Percentiles rank a stretch among this genome's conserved stretches.
Evolutionary conservation across 1,284 basidiomycete genomes (phyloP).

Genomic region (Cutaneotrichosporon spelunceum): DNA sequence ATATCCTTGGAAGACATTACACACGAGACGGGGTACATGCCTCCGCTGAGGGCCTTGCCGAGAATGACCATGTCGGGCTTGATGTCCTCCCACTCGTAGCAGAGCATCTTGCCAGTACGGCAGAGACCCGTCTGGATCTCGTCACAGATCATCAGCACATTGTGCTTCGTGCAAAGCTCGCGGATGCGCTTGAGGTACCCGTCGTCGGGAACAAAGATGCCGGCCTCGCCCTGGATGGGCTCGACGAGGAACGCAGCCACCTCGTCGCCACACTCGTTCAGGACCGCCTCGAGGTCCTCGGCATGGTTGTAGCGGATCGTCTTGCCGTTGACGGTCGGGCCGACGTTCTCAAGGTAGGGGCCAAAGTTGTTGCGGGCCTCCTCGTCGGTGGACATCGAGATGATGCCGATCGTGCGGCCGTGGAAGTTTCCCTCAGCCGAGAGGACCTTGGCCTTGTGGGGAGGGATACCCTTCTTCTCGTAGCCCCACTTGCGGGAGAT

Average conservation of each 20-base stretch:
- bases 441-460: conserved; percentile 82
- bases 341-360: conserved; percentile 81
- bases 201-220: conserved; percentile 85
- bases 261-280: conserved; percentile 76
- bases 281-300: conserved; percentile 74
- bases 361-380: conserved; percentile 85
- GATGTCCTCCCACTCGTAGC: conserved; percentile 81
- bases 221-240: conserved; percentile 97
- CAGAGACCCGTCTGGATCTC: conserved; percentile 83
- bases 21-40: conserved; percentile 93
- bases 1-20: conserved; percentile 84
- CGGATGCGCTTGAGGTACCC: conserved; percentile 79
- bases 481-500: conserved; percentile 90
- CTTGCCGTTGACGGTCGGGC: conserved; percentile 60
- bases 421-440: conserved; percentile 92
- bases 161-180: conserved; percentile 85
- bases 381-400: conserved; percentile 93
- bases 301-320: conserved; percentile 76
- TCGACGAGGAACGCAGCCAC: conserved; percentile 93
- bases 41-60: conserved; percentile 93
- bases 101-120: conserved; percentile 58
- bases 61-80: conserved; percentile 90
- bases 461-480: conserved; percentile 75
- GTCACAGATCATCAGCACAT: conserved; percentile 92
- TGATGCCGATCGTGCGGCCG: conserved; percentile 85